A percentile compares a stretch with the other conserved stretches of the same genome.
phyloP scores from a whole-genome alignment of 2,329 filamentous ascomycete species.

The Sporothrix dimorphospora region DNA sequence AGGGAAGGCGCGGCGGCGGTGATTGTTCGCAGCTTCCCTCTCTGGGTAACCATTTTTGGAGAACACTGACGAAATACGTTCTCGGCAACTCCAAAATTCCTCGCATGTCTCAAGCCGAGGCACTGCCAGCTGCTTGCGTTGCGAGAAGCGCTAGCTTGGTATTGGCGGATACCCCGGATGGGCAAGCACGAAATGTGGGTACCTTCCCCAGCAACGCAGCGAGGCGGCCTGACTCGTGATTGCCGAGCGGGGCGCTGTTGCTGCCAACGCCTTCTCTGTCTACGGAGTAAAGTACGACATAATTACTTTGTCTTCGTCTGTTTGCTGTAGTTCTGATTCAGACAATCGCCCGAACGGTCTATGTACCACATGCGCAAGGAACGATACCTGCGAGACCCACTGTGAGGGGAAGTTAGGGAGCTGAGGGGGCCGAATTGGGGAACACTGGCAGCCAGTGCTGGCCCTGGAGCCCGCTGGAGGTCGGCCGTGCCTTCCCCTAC shows the following conservation, averaged over 20 bases:
- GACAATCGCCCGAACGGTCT: conserved; percentile 1
- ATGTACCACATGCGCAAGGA: conserved; percentile 18
- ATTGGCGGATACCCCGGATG: conserved; percentile 30
- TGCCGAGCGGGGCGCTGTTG: conserved; percentile 33
- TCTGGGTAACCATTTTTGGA: conserved; percentile 19
- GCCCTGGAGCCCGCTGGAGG: not conserved
- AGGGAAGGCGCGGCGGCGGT: conserved; percentile 19
- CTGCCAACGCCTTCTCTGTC: not conserved
- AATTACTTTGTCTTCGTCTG: not conserved
- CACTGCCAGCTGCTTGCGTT: conserved; percentile 11
- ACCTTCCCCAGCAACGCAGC: conserved; percentile 31
- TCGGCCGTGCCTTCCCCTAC: not conserved
- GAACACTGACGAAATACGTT: conserved; percentile 16
- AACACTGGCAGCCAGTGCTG: not conserved
- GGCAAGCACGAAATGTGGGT: conserved; percentile 14
- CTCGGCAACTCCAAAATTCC: conserved; percentile 27
- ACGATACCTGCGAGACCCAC: conserved; percentile 21
- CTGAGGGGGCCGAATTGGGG: not conserved
- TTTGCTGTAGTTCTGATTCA: not conserved
- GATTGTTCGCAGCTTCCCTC: conserved; percentile 23
- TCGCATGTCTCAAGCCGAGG: conserved; percentile 33
- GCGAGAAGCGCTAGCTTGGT: conserved; percentile 18
- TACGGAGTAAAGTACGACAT: not conserved
- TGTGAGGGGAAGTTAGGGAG: not conserved
- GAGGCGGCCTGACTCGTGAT: conserved; percentile 29